Conservation (phyloP, 768 basidiomycete species). For the Mycena galericulata region DNA sequence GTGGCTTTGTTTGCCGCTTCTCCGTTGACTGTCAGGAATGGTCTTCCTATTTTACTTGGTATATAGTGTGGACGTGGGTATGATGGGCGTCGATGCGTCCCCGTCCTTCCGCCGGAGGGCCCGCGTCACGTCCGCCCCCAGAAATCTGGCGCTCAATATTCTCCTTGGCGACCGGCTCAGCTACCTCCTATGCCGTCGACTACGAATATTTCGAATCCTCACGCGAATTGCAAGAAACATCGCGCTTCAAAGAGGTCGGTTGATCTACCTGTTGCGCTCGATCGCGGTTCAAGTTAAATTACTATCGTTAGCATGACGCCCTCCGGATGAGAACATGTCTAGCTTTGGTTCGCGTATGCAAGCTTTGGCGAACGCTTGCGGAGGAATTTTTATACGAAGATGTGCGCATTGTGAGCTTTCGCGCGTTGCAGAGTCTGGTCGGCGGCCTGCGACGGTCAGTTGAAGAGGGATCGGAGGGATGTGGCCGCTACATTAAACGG, state of each 20-base stretch:
- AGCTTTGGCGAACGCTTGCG: slow-evolving; percentile 9
- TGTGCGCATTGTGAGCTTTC: slow-evolving; percentile 7
- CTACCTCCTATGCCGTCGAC: slow-evolving; percentile 11
- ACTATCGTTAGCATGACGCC: neutral
- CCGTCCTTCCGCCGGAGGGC: neutral
- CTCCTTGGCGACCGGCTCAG: slow-evolving; percentile 9
- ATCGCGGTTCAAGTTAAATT: neutral
- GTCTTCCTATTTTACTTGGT: neutral
- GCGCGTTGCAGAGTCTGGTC: slow-evolving; percentile 12
- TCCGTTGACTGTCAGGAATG: neutral
- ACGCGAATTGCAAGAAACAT: slow-evolving; percentile 21
- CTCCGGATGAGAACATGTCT: slow-evolving; percentile 17
- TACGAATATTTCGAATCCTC: slow-evolving; percentile 23
- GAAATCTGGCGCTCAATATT: slow-evolving; percentile 29
- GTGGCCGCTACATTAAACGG: slow-evolving; percentile 20
- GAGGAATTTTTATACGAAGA: slow-evolving; percentile 28
- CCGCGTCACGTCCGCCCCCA: slow-evolving; percentile 6
- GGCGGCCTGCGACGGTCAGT: slow-evolving; percentile 20
- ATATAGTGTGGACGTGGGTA: neutral
- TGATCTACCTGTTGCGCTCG: neutral
- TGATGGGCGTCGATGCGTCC: neutral
- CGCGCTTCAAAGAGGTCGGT: slow-evolving; percentile 15
- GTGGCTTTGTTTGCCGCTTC: neutral
- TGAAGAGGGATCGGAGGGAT: slow-evolving; percentile 9
- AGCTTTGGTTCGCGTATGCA: slow-evolving; percentile 24